phyloP scores from a whole-genome alignment of 306 rosid genomes.

The Morella rubra region DNA sequence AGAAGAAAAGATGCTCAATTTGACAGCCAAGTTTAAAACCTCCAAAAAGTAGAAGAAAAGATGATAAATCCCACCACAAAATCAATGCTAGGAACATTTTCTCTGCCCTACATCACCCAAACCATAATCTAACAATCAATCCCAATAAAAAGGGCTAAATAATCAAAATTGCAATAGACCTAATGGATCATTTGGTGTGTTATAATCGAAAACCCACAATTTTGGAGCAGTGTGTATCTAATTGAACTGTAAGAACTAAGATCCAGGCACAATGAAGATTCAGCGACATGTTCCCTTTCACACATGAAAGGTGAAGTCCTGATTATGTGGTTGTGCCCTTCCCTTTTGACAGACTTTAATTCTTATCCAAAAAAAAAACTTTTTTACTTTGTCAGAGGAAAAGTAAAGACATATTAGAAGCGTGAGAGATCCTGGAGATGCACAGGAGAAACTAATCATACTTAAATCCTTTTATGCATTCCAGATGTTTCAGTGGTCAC shows the following conservation, averaged over 20 bases:
- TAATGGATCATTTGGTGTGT: not conserved
- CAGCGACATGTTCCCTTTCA: not conserved
- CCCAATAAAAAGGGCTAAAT: too few species aligned
- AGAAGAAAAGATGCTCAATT: slow-evolving; percentile 13
- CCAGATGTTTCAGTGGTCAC: slow-evolving; percentile 1
- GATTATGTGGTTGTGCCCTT: not conserved
- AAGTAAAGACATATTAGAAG: not conserved
- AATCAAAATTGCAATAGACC: not conserved
- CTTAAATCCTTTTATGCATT: not conserved
- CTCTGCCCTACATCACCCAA: not conserved
- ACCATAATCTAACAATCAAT: too few species aligned
- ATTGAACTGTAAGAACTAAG: too few species aligned
- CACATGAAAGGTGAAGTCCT: not conserved
- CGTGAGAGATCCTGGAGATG: not conserved
- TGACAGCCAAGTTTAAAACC: not conserved
- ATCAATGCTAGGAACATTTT: not conserved
- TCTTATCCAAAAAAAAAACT: too few species aligned
- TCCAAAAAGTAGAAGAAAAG: not conserved
- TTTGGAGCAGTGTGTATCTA: too few species aligned
- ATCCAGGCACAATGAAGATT: not conserved
- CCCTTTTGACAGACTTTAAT: not conserved
- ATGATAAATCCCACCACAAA: not conserved
- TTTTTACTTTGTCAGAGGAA: not conserved
- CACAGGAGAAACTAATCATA: not conserved
- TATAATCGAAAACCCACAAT: not conserved